Evolutionary conservation across 805 yeast genomes (phyloP), one percentile per base, ranked within the genome.

Genomic region (Monosporozyma servazzii): DNA sequence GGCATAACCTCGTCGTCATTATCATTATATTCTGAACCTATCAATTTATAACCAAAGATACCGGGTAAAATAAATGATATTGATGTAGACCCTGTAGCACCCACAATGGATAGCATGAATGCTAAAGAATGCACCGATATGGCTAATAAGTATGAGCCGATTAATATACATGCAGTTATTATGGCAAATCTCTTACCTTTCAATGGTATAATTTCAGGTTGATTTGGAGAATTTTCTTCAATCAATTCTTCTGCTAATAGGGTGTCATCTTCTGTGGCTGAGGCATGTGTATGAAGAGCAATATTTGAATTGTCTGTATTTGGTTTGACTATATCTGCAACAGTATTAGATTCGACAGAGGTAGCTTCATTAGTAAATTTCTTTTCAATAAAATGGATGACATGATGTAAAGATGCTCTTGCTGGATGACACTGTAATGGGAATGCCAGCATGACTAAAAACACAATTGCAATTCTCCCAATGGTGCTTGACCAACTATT

Each of bases 401-500:
- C 81, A 64, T 88, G 88, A 60, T 85, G 82, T 40, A 85, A 75
- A 0, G 96, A 87, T 2, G 86, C 83, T 58, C 96, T 75, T 30
- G 95, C 87, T 0, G 97, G 97, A 60, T 89, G 96, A 60, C 89
- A 79, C 76, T 88, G 95, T 56, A 90, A 70, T 6, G 97, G 96
- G 64, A 81, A 89, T n/a, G 93, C 85, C 51, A 88, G 75, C 56
- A 84, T 75, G 23, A 90, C 96, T 66, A 89, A 71, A 8, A 87
- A 72, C 5, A 86, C 91, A 56, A 89, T 89, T 3, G 90, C 86
- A 10, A 84, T 70, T 56, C 95, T 75, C 2, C 96, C 97, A 44
- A 90, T 67, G 0, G 88, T 84, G 1, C 93, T 79, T n/a, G 84
- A 71, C 11, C 75, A 54, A 0, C 82, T 74, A 41, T 75, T 75